phyloP scores from a whole-genome alignment of 208 protist species.

The Borovskyia barvae region DNA sequence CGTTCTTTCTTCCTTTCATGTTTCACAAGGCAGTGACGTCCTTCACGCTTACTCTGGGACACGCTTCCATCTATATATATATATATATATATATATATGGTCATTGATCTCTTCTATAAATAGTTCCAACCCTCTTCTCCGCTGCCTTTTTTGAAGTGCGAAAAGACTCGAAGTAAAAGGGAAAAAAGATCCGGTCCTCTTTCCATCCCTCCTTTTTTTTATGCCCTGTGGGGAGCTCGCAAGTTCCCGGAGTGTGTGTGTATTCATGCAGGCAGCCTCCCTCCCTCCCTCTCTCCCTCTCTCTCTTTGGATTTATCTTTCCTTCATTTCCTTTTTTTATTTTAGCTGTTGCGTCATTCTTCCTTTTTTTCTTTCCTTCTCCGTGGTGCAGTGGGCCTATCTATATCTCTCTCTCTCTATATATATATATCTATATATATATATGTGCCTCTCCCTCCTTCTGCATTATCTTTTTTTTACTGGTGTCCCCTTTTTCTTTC shows the following conservation, averaged over 20 bases:
- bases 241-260: too few species aligned
- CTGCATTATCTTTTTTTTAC: conserved; percentile 2
- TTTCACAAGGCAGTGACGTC: too few species aligned
- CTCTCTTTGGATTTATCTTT: conserved; percentile 1
- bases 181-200: background rate
- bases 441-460: background rate
- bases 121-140: conserved; percentile 1
- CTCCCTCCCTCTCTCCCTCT: background rate
- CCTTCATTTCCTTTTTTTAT: conserved; percentile 5
- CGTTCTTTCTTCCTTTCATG: conserved; percentile 4
- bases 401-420: conserved; percentile 6
- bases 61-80: too few species aligned
- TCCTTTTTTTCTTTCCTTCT: conserved; percentile 20
- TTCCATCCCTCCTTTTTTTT: background rate
- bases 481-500: conserved; percentile 8
- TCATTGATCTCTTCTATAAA: too few species aligned
- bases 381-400: too few species aligned
- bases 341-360: conserved; percentile 1
- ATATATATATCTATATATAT: background rate
- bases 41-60: too few species aligned
- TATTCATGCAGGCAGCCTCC: too few species aligned
- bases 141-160: background rate
- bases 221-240: too few species aligned
- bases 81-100: too few species aligned
- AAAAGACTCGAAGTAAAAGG: background rate